Conservation (phyloP, 441 rosid genomes). For the Omphalea diandra region DNA sequence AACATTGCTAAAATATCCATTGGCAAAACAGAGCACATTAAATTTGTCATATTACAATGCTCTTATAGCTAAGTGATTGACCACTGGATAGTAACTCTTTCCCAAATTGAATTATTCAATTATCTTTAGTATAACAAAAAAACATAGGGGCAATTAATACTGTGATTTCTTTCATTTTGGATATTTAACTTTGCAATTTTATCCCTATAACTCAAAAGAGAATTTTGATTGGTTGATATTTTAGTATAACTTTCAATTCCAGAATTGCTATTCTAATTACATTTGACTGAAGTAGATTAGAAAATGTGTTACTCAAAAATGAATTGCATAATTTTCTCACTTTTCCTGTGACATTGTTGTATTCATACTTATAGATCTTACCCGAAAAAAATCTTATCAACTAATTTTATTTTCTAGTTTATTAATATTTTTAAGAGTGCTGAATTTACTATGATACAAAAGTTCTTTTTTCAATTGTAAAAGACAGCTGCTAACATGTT, state of each 20-base stretch:
- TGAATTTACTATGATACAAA: not conserved
- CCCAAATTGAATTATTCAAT: conserved; percentile 6
- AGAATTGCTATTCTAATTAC: not conserved
- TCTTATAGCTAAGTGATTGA: not conserved
- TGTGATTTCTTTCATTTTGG: too few relatives aligned
- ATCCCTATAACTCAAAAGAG: not conserved
- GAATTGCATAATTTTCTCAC: not conserved
- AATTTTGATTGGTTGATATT: not conserved
- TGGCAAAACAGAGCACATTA: not conserved
- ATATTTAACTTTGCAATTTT: not conserved
- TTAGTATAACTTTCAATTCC: not conserved
- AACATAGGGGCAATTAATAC: too few relatives aligned
- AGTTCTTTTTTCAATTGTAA: not conserved
- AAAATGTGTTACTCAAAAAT: not conserved
- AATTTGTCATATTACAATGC: not conserved
- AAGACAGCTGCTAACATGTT: not conserved
- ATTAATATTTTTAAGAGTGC: not conserved
- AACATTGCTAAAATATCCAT: not conserved
- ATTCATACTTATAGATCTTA: not conserved
- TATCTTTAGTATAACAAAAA: too few relatives aligned
- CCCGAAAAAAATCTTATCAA: too few relatives aligned
- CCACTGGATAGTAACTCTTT: not conserved
- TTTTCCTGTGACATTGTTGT: not conserved
- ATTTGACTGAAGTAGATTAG: not conserved
- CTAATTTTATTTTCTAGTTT: not conserved